Percentiles rank a stretch among this genome's conserved stretches.
These are phyloP conservation scores for Puccinia novopanici DNA, from an alignment of 1,284 basidiomycete species.

Conservation along the genomic window DNA sequence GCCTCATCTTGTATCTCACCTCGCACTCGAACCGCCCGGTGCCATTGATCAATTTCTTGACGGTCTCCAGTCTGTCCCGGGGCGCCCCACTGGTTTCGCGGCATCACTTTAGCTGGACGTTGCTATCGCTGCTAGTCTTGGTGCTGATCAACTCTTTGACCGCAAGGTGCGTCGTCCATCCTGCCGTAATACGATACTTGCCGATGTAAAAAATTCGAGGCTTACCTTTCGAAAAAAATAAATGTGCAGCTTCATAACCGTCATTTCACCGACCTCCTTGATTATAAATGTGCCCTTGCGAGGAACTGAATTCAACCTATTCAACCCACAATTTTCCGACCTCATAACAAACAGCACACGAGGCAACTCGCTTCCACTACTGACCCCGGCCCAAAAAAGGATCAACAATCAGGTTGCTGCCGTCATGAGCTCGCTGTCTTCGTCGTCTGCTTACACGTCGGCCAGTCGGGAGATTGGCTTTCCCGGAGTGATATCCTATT, in stretches of 20 bases:
- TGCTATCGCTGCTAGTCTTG: constrained; percentile 18
- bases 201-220: background rate
- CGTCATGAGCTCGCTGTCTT: background rate
- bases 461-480: constrained; percentile 29
- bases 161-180: constrained; percentile 11
- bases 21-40: constrained; percentile 21
- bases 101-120: constrained; percentile 30
- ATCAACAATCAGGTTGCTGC: constrained; percentile 16
- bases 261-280: constrained; percentile 25
- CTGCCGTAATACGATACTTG: background rate
- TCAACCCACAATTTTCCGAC: background rate
- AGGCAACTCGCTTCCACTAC: background rate
- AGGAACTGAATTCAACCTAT: constrained; percentile 22
- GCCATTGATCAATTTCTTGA: constrained; percentile 24
- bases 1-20: constrained; percentile 27
- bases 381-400: background rate
- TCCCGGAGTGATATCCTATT: constrained; percentile 3
- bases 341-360: background rate
- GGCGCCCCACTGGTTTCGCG: constrained; percentile 21
- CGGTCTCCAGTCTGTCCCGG: constrained; percentile 31
- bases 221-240: background rate
- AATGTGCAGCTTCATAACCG: constrained; percentile 5
- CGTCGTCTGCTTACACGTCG: constrained; percentile 18
- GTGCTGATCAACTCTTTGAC: constrained; percentile 27
- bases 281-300: constrained; percentile 16